These are phyloP conservation scores for Phanerochaete carnosa DNA, from an alignment of 768 basidiomycete genomes.

Conservation along the genomic window DNA sequence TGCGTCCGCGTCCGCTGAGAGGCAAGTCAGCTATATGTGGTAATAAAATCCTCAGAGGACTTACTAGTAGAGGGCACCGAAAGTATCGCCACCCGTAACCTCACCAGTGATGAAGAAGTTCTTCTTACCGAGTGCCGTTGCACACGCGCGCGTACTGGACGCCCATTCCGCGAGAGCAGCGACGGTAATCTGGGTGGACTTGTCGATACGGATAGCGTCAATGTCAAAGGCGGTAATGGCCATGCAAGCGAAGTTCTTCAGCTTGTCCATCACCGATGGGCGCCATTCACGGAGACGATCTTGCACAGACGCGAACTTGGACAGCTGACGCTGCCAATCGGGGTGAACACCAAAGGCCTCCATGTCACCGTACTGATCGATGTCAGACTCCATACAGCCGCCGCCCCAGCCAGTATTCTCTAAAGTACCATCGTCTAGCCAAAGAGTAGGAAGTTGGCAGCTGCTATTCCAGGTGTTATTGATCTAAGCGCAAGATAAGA, in stretches of 20 bases:
- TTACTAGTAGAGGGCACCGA: conserved; percentile 82
- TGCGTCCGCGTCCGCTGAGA: conserved; percentile 82
- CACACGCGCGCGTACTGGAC: conserved; percentile 69
- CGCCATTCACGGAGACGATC: conserved; percentile 95
- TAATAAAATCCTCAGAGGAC: conserved; percentile 24
- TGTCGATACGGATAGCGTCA: conserved; percentile 94
- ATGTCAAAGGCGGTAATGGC: conserved; percentile 85
- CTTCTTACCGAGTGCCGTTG: conserved; percentile 63
- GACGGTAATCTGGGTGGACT: conserved; percentile 88
- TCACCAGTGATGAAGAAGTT: conserved; percentile 86
- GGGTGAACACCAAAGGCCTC: conserved; percentile 97
- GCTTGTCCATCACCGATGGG: conserved; percentile 71
- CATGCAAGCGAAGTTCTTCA: conserved; percentile 80
- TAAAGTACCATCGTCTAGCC: conserved; percentile 70
- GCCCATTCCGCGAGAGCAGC: conserved; percentile 79
- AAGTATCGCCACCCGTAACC: conserved; percentile 90
- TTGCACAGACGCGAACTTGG: conserved; percentile 95
- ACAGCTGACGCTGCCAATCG: conserved; percentile 89
- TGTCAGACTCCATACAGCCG: conserved; percentile 81
- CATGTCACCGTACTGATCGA: conserved; percentile 96
- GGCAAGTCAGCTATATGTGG: not conserved
- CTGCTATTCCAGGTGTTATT: conserved; percentile 68
- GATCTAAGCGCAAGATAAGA: conserved; percentile 38
- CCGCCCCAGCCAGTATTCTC: conserved; percentile 50
- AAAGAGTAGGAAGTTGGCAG: conserved; percentile 76